Conservation (phyloP, 306 rosid genomes). For the Lathyrus aphaca region DNA sequence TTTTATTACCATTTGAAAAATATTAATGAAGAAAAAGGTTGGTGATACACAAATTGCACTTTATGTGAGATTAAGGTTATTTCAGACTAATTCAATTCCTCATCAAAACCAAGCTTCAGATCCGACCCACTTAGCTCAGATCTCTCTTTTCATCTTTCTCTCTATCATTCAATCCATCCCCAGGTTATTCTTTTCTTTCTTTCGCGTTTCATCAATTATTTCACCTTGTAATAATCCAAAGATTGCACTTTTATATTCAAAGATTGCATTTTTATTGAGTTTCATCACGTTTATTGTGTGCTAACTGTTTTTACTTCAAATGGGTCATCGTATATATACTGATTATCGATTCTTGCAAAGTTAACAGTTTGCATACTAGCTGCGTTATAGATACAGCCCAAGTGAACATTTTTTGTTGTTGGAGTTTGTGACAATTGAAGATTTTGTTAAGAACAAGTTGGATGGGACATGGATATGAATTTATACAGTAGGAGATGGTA, state of each 20-base stretch:
- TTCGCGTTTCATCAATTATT: slow-evolving; percentile 13
- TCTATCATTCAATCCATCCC: background rate
- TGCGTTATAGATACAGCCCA: slow-evolving; percentile 18
- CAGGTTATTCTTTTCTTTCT: slow-evolving; percentile 47
- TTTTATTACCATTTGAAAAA: background rate
- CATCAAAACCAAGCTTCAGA: slow-evolving; percentile 32
- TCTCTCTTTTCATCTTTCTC: slow-evolving; percentile 30
- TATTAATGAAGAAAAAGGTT: background rate
- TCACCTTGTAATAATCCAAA: background rate
- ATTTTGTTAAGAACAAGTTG: slow-evolving; percentile 32
- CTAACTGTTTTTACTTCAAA: slow-evolving; percentile 28
- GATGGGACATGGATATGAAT: slow-evolving; percentile 48
- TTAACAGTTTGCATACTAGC: slow-evolving; percentile 28
- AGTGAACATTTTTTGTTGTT: slow-evolving; percentile 34
- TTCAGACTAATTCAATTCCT: background rate
- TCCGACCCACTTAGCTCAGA: slow-evolving; percentile 41
- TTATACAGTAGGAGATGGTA: slow-evolving; percentile 60
- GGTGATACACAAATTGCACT: slow-evolving; percentile 1
- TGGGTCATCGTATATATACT: background rate
- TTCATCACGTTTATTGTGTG: slow-evolving; percentile 11
- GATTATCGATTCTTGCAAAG: slow-evolving; percentile 21
- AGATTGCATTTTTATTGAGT: slow-evolving; percentile 32
- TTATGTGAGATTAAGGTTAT: background rate
- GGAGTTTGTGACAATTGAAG: slow-evolving; percentile 40
- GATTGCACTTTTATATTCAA: background rate